Conservation (phyloP, 2,329 filamentous ascomycete genomes). For the Xylariales sp. region DNA sequence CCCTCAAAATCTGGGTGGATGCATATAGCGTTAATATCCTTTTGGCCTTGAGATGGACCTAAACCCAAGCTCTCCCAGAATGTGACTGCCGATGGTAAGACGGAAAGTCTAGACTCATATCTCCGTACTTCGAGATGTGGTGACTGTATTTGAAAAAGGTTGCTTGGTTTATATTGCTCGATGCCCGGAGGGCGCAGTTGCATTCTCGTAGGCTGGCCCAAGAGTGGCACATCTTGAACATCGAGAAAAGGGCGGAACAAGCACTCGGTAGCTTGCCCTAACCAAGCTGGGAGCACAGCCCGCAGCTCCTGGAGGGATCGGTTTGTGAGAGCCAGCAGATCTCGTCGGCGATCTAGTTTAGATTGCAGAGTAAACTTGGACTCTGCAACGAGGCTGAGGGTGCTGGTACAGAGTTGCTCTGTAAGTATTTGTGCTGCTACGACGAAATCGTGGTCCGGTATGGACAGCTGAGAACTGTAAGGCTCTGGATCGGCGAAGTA, state of each 20-base stretch:
- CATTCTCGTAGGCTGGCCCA: conserved; percentile 47
- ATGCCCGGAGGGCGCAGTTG: conserved; percentile 43
- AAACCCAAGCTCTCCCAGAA: conserved; percentile 84
- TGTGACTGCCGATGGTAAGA: conserved; percentile 67
- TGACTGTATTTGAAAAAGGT: conserved; percentile 58
- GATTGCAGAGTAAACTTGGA: conserved; percentile 18
- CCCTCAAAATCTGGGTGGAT: conserved; percentile 65
- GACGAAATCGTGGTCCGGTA: conserved; percentile 57
- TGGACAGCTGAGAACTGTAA: conserved; percentile 35
- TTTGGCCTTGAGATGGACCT: conserved; percentile 64
- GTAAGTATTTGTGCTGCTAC: conserved; percentile 67
- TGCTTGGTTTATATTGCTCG: conserved; percentile 45
- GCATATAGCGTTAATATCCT: conserved; percentile 68
- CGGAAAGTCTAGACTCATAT: conserved; percentile 63
- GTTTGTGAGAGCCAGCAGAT: conserved; percentile 38
- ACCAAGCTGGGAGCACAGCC: conserved; percentile 36
- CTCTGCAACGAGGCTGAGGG: conserved; percentile 26
- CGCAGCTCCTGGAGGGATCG: conserved; percentile 45
- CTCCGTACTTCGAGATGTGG: conserved; percentile 71
- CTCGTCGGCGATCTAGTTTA: conserved; percentile 31
- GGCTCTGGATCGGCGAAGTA: conserved; percentile 60
- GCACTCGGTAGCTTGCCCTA: conserved; percentile 37
- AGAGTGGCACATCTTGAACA: conserved; percentile 51
- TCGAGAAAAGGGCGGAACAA: conserved; percentile 49
- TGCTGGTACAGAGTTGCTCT: conserved; percentile 60